Evolutionary conservation across 768 basidiomycete species (phyloP), one percentile per base, ranked within the genome.

Genomic region (Lentinus tigrinus): DNA sequence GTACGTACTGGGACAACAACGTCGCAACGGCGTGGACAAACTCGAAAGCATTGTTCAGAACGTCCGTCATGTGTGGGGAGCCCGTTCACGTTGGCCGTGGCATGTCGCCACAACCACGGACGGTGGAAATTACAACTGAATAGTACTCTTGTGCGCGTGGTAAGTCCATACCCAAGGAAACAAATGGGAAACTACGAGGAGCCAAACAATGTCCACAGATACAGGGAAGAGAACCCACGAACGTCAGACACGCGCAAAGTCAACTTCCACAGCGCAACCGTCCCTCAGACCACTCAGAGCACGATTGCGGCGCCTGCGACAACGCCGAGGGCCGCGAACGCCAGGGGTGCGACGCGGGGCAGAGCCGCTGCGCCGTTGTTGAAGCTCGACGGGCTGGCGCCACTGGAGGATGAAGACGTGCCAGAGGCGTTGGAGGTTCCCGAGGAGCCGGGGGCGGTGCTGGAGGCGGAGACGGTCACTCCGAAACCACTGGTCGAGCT

Each of bases 241-340:
- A 40, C 37, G 19, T 43, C 13, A 43, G 49, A 37, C 19, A 23
- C 21, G 7, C 28, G 19, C 36, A 31, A 38, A 36, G 21, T 44
- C 23, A 31, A 11, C 11, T 6, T 31, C 31, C 3, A 11, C 31
- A 11, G 11, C 31, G 6, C 31, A 31, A 31, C 31, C 11, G 31
- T 38, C n/a, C 5, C 31, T 37, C 3, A 14, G 24, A 16, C 13
- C n/a, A 49, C 36, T 74, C 72, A 85, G 64, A 84, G 74, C 0
- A 70, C 71, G 44, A 80, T 72, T 57, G 77, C 64, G 14, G 69
- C 80, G 23, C 84, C 85, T 38, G 78, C 83, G 38, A 79, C 65
- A 0, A 74, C 78, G 19, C 82, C 81, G 36, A 82, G 65, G 21
- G 78, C 63, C 7, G 75, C 66, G 14, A 70, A 74, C 2, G 64